Evolutionary conservation across 176 grass and related monocot species (phyloP).

Genomic region (Rhynchospora breviuscula): DNA sequence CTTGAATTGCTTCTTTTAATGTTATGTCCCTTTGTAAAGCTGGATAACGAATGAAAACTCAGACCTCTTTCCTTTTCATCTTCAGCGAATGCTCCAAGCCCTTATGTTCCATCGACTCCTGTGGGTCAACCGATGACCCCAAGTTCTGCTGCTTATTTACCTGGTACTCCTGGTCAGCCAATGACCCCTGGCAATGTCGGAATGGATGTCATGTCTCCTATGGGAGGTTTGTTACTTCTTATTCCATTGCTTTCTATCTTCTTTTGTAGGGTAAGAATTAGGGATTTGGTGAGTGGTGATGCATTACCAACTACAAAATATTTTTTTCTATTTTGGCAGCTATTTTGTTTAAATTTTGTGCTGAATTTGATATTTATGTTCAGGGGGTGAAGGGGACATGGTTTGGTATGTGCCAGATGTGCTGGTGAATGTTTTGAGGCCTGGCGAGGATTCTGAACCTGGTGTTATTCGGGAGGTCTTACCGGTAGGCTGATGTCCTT

Average conservation of each 20-base stretch:
- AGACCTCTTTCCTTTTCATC: conserved; percentile 12
- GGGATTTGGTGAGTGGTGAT: neutral
- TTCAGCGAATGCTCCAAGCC: conserved; percentile 87
- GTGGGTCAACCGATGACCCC: conserved; percentile 94
- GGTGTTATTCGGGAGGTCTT: conserved; percentile 78
- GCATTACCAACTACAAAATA: neutral
- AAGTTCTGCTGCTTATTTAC: conserved; percentile 84
- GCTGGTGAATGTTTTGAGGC: conserved; percentile 54
- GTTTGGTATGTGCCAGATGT: conserved; percentile 69
- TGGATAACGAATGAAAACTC: neutral
- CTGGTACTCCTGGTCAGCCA: conserved; percentile 92
- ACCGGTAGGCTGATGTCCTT: conserved; percentile 33
- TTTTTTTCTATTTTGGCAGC: neutral
- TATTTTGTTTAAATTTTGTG: neutral
- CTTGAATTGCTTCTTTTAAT: neutral
- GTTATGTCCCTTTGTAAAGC: conserved; percentile 3
- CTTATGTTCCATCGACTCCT: conserved; percentile 85
- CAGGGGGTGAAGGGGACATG: conserved; percentile 76
- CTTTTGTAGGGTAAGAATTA: neutral
- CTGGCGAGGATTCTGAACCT: conserved; percentile 49
- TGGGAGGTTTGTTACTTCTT: conserved; percentile 45
- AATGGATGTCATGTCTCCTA: conserved; percentile 93
- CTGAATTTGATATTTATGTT: conserved; percentile 12
- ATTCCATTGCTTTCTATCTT: neutral
- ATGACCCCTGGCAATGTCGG: conserved; percentile 98